Conservation (phyloP, 164 flowering plant genomes). For the Litsea cubeba region DNA sequence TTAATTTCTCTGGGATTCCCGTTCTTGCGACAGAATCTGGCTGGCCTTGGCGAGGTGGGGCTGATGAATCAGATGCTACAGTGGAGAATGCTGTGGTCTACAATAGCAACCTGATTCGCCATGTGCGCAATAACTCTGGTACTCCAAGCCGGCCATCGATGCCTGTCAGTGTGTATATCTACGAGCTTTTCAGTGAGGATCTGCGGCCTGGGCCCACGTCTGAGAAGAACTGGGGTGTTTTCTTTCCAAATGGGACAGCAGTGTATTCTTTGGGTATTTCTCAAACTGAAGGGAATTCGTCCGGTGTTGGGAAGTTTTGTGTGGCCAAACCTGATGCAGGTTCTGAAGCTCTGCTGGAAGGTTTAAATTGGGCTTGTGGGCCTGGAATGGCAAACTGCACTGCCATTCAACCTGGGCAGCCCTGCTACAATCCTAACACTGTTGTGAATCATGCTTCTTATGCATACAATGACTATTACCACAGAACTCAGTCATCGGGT, state of each 20-base stretch:
- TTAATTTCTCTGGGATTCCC: conserved; percentile 67
- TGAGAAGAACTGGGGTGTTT: conserved; percentile 69
- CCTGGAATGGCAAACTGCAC: conserved; percentile 69
- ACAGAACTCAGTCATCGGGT: conserved; percentile 52
- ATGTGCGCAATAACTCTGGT: conserved; percentile 56
- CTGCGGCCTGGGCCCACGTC: conserved; percentile 52
- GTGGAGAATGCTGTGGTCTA: conserved; percentile 65
- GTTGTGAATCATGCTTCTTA: conserved; percentile 68
- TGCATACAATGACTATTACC: conserved; percentile 91
- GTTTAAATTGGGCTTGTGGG: conserved; percentile 94
- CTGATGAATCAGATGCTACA: conserved; percentile 78
- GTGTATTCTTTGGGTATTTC: conserved; percentile 44
- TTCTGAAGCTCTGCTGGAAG: conserved; percentile 44
- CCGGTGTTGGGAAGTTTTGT: conserved; percentile 45
- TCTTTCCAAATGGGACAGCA: conserved; percentile 51
- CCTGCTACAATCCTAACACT: conserved; percentile 63
- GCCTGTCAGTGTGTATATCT: conserved; percentile 68
- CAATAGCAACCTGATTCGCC: conserved; percentile 46
- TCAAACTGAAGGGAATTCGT: conserved; percentile 34
- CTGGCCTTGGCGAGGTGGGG: conserved; percentile 88
- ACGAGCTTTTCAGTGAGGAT: conserved; percentile 80
- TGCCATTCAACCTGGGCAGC: conserved; percentile 66
- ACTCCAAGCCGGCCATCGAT: conserved; percentile 63
- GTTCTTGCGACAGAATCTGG: conserved; percentile 86
- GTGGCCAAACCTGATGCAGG: conserved; percentile 57